These are phyloP conservation scores for Camellia japonica DNA, from an alignment of 148 eudicot genomes.

Conservation along the genomic window DNA sequence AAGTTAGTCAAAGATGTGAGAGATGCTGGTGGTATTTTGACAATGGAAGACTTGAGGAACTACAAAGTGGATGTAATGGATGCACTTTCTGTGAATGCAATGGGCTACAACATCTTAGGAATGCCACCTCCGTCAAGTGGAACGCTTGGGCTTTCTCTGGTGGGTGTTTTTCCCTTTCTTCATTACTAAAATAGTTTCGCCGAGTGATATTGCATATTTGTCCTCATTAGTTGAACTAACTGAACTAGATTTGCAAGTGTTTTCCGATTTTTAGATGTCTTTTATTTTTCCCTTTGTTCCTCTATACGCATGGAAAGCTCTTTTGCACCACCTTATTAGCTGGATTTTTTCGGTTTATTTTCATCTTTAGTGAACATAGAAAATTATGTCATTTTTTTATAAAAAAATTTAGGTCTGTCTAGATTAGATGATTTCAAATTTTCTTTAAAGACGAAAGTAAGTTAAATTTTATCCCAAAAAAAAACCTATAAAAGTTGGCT, in stretches of 20 bases:
- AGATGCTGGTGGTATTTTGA: conserved; percentile 78
- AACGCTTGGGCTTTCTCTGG: conserved; percentile 80
- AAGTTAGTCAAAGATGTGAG: conserved; percentile 65
- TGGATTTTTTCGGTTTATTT: no score
- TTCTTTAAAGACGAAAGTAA: no score
- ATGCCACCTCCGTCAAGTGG: conserved; percentile 99
- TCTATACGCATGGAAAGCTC: background rate
- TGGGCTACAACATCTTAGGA: conserved; percentile 73
- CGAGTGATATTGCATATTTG: background rate
- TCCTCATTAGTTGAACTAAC: background rate
- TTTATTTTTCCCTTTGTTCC: background rate
- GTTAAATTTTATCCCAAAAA: no score
- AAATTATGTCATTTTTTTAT: no score
- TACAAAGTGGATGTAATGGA: conserved; percentile 57
- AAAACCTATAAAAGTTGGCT: no score
- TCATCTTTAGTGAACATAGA: no score
- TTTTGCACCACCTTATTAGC: background rate
- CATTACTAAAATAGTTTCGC: background rate
- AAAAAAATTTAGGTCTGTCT: no score
- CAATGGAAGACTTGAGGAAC: conserved; percentile 77
- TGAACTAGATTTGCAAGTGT: background rate
- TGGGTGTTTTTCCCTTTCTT: conserved; percentile 24
- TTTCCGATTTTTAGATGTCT: background rate
- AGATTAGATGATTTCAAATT: no score
- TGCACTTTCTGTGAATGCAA: conserved; percentile 53